Evolutionary conservation across 768 basidiomycete genomes (phyloP).

Genomic region (Mrakia gelida): DNA sequence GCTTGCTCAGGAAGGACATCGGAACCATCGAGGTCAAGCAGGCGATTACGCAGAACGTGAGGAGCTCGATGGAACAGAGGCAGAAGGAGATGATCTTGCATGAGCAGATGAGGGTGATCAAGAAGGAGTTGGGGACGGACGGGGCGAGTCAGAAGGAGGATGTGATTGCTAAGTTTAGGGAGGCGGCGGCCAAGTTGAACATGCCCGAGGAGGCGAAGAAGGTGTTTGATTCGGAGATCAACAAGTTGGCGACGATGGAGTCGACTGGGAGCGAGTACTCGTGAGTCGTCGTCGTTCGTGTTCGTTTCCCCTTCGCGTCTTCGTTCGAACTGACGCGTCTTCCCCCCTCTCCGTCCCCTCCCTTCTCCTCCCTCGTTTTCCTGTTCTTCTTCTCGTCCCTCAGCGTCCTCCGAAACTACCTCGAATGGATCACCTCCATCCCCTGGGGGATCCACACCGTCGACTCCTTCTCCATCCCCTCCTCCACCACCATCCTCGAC

Average conservation of each 20-base stretch:
- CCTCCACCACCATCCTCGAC: slow-evolving; percentile 78
- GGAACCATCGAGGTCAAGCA: slow-evolving; percentile 93
- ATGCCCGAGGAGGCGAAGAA: slow-evolving; percentile 88
- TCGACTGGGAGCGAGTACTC: slow-evolving; percentile 89
- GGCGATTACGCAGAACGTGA: slow-evolving; percentile 87
- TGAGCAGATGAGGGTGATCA: slow-evolving; percentile 94
- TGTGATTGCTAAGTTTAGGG: slow-evolving; percentile 84
- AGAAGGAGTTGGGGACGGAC: slow-evolving; percentile 77
- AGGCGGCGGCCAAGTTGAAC: slow-evolving; percentile 69
- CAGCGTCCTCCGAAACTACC: slow-evolving; percentile 80
- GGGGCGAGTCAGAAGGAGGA: slow-evolving; percentile 93
- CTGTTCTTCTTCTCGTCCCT: neutral
- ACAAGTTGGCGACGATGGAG: slow-evolving; percentile 81
- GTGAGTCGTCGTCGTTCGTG: slow-evolving; percentile 34
- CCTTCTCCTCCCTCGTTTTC: neutral
- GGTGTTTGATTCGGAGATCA: slow-evolving; percentile 93
- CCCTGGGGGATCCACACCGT: slow-evolving; percentile 94
- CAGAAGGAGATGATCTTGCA: slow-evolving; percentile 93
- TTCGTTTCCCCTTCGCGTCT: neutral
- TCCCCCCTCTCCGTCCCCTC: neutral
- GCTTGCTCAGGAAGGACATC: slow-evolving; percentile 94
- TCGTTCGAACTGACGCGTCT: neutral
- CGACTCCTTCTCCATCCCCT: slow-evolving; percentile 83
- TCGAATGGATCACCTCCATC: slow-evolving; percentile 68
- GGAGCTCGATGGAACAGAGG: slow-evolving; percentile 88